Evolutionary conservation across 441 rosid species (phyloP).

Genomic region (Corymbia citriodora): DNA sequence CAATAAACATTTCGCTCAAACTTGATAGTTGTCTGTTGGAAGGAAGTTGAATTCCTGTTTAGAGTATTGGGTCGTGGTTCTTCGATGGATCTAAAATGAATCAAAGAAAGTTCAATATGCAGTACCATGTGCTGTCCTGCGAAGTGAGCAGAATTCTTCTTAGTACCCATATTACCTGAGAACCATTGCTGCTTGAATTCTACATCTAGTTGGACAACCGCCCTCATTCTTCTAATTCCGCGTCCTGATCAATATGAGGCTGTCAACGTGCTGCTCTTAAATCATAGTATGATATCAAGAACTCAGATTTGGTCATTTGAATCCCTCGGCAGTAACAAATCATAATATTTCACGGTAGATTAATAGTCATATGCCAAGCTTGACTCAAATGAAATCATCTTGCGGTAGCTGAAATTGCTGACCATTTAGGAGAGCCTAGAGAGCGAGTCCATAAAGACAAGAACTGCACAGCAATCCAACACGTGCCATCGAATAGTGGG

Average conservation of each 20-base stretch:
- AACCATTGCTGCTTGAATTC: neutral
- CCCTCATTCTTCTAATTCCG: neutral
- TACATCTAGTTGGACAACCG: neutral
- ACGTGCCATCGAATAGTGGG: neutral
- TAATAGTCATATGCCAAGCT: neutral
- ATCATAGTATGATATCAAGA: neutral
- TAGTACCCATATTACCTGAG: neutral
- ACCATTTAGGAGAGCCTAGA: neutral
- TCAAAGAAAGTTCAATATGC: constrained; percentile 8
- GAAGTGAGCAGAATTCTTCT: neutral
- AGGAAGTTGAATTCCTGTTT: constrained; percentile 13
- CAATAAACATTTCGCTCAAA: constrained; percentile 54
- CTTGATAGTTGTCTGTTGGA: constrained; percentile 23
- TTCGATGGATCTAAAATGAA: constrained; percentile 22
- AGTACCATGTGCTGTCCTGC: constrained; percentile 7
- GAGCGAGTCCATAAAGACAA: neutral
- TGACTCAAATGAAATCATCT: neutral
- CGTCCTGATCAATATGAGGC: neutral
- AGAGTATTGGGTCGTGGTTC: constrained; percentile 18
- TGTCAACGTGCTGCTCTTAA: neutral
- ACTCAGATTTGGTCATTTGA: neutral
- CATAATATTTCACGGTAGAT: neutral
- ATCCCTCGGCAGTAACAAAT: neutral
- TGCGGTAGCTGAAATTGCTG: neutral
- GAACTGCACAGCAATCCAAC: neutral